A percentile compares a stretch with the other conserved stretches of the same genome.
These are phyloP conservation scores for Alectoria sarmentosa DNA, from an alignment of 495 filamentous ascomycete species.

Conservation along the genomic window DNA sequence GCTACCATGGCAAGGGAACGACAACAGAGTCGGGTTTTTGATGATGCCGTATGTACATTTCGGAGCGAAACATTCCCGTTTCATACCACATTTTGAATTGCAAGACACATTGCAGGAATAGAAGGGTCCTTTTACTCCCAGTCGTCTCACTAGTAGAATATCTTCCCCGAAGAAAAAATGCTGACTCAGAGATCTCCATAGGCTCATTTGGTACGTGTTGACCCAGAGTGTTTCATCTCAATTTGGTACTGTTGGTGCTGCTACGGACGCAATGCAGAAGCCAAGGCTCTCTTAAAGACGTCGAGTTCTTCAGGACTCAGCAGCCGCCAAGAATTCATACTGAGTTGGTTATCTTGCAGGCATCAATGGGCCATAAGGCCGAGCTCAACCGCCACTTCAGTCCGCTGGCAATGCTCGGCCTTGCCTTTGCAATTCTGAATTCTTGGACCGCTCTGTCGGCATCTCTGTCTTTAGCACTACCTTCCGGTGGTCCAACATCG, in stretches of 20 bases:
- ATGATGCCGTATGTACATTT: neutral
- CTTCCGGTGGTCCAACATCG: slow-evolving; percentile 41
- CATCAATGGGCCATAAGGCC: slow-evolving; percentile 57
- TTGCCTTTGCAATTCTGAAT: slow-evolving; percentile 49
- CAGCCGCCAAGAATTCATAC: neutral
- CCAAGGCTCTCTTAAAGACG: neutral
- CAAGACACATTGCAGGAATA: neutral
- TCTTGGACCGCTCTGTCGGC: slow-evolving; percentile 49
- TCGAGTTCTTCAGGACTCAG: neutral
- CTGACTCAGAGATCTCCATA: no score
- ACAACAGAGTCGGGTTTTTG: neutral
- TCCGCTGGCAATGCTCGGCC: slow-evolving; percentile 44
- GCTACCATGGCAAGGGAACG: neutral
- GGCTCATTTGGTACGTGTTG: neutral
- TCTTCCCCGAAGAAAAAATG: no score
- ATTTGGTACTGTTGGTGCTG: neutral
- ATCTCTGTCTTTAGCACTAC: slow-evolving; percentile 42
- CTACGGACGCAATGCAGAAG: neutral
- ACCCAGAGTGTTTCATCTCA: neutral
- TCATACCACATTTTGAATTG: neutral
- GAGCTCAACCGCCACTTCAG: slow-evolving; percentile 56
- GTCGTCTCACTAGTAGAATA: no score
- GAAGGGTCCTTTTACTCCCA: neutral
- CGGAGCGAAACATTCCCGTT: no score
- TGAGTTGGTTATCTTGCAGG: slow-evolving; percentile 46